A percentile compares a stretch with the other conserved stretches of the same genome.
These are phyloP conservation scores for Diutina pseudorugosa DNA, from an alignment of 1,139 yeast species.

Conservation along the genomic window DNA sequence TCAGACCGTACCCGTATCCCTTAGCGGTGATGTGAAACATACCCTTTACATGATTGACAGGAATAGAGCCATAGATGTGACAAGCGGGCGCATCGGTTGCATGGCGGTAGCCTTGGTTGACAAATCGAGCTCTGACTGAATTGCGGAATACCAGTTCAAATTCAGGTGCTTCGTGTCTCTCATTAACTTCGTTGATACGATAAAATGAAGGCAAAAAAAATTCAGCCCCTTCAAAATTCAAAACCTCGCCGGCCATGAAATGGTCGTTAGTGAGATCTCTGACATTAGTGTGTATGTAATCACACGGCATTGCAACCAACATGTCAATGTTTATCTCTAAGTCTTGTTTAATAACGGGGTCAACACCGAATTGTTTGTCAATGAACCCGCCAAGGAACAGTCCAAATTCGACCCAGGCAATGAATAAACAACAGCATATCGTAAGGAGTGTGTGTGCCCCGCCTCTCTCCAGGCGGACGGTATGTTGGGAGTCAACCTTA, in stretches of 20 bases:
- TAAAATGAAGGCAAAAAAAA: conserved; percentile 42
- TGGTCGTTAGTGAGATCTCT: conserved; percentile 70
- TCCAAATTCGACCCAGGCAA: conserved; percentile 82
- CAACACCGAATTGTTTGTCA: conserved; percentile 69
- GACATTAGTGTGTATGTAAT: conserved; percentile 60
- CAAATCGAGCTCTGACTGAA: conserved; percentile 52
- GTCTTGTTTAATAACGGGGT: conserved; percentile 44
- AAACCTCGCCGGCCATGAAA: conserved; percentile 61
- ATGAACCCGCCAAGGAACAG: conserved; percentile 75
- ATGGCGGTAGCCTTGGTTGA: conserved; percentile 24
- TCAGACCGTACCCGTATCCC: conserved; percentile 33
- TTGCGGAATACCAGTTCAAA: conserved; percentile 54
- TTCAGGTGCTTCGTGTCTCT: conserved; percentile 47
- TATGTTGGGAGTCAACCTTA: conserved; percentile 68
- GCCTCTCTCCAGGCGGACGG: conserved; percentile 65
- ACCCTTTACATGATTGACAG: conserved; percentile 79
- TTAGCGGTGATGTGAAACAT: conserved; percentile 75
- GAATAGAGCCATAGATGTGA: conserved; percentile 76
- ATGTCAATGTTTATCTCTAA: conserved; percentile 69
- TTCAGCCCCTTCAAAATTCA: conserved; percentile 52
- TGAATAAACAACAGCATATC: conserved; percentile 44
- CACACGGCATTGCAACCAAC: conserved; percentile 78
- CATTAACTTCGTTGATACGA: conserved; percentile 29
- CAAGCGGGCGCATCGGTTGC: conserved; percentile 65
- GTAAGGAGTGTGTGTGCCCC: conserved; percentile 65